These are phyloP conservation scores for Ilex paraguariensis DNA, from an alignment of 305 asterid genomes.

Conservation along the genomic window DNA sequence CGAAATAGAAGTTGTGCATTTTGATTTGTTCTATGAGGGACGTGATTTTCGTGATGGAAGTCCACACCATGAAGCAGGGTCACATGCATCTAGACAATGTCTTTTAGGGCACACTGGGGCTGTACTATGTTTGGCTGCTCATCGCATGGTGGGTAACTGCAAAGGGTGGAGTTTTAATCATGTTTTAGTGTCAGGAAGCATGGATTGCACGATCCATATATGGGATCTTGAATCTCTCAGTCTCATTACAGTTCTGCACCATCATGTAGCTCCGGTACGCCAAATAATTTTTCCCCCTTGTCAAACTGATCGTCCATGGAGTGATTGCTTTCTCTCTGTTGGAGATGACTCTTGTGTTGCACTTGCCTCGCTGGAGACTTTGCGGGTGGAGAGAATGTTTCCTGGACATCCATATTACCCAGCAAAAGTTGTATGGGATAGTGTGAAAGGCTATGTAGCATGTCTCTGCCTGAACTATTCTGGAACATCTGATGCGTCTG, in stretches of 20 bases:
- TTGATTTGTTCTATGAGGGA: constrained; percentile 56
- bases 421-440: constrained; percentile 86
- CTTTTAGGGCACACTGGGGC: constrained; percentile 86
- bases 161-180: constrained; percentile 47
- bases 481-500: constrained; percentile 57
- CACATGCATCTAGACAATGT: constrained; percentile 38
- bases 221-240: constrained; percentile 88
- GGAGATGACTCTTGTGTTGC: constrained; percentile 76
- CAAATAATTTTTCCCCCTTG: constrained; percentile 85
- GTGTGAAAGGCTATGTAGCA: constrained; percentile 79
- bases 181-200: constrained; percentile 85
- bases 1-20: constrained; percentile 66
- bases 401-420: constrained; percentile 89
- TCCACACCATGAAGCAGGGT: constrained; percentile 25
- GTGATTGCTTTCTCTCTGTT: constrained; percentile 81
- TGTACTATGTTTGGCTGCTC: constrained; percentile 92
- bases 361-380: constrained; percentile 78
- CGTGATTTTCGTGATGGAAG: constrained; percentile 32
- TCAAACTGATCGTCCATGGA: constrained; percentile 70
- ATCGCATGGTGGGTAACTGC: constrained; percentile 47
- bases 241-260: constrained; percentile 71
- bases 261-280: constrained; percentile 90
- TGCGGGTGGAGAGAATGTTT: constrained; percentile 88
- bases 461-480: constrained; percentile 73
- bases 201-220: constrained; percentile 86